phyloP scores from a whole-genome alignment of 2,329 filamentous ascomycete species.

The Mycocentrospora acerina region DNA sequence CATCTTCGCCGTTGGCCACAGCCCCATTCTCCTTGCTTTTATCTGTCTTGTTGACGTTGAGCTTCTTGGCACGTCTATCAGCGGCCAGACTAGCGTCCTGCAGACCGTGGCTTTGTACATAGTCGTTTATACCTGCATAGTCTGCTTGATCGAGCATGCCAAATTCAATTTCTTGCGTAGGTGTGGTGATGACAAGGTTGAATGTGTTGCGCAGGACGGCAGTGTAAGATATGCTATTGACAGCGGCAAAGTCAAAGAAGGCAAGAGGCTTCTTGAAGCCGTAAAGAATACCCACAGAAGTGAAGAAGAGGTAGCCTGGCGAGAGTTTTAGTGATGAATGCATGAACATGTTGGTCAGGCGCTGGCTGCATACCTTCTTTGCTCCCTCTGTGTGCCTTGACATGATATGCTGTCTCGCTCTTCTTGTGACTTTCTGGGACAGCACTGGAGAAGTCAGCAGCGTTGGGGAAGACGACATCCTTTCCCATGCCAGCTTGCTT shows the following conservation, averaged over 20 bases:
- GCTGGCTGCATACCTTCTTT: conserved; percentile 58
- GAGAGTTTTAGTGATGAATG: conserved; percentile 12
- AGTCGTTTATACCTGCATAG: conserved; percentile 62
- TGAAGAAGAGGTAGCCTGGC: conserved; percentile 63
- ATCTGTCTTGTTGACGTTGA: conserved; percentile 51
- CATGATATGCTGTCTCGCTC: conserved; percentile 63
- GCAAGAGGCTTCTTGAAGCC: conserved; percentile 67
- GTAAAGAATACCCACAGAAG: conserved; percentile 62
- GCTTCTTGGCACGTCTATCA: conserved; percentile 59
- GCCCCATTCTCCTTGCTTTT: conserved; percentile 28
- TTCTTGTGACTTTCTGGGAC: conserved; percentile 63
- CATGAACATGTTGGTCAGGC: neutral
- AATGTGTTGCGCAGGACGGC: conserved; percentile 66
- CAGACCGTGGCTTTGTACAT: conserved; percentile 61
- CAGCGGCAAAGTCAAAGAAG: conserved; percentile 61
- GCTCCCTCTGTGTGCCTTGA: conserved; percentile 64
- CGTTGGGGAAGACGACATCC: conserved; percentile 54
- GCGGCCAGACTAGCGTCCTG: conserved; percentile 66
- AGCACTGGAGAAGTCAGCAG: conserved; percentile 61
- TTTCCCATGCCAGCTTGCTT: conserved; percentile 51
- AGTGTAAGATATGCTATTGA: conserved; percentile 64
- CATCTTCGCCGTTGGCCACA: conserved; percentile 5
- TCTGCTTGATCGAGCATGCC: conserved; percentile 67
- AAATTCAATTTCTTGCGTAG: conserved; percentile 61
- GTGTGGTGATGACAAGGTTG: conserved; percentile 61